A percentile compares a stretch with the other conserved stretches of the same genome.
phyloP scores from a whole-genome alignment of 768 basidiomycete species.

The Xerocomus brunneocitrinus region DNA sequence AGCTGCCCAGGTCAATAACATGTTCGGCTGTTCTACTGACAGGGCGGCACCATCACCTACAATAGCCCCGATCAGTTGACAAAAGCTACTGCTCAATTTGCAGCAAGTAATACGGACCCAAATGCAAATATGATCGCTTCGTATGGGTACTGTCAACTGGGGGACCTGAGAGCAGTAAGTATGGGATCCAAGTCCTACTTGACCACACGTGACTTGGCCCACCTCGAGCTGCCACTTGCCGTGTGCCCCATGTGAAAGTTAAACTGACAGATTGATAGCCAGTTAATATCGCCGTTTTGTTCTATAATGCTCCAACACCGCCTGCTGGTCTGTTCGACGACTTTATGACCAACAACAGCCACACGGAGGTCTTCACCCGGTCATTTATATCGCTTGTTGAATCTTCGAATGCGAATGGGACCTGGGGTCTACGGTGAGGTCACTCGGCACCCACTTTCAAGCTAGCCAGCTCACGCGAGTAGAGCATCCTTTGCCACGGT shows the following conservation, averaged over 20 bases:
- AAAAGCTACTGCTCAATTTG: constrained; percentile 22
- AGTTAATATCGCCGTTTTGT: constrained; percentile 36
- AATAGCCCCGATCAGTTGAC: constrained; percentile 18
- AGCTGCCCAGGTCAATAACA: constrained; percentile 1
- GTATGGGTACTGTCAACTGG: constrained; percentile 31
- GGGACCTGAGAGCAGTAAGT: constrained; percentile 32
- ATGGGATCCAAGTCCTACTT: background rate
- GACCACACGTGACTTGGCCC: constrained; percentile 2
- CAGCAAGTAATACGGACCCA: constrained; percentile 19
- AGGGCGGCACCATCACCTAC: constrained; percentile 48
- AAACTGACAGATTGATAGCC: constrained; percentile 8
- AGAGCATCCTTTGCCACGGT: constrained; percentile 22
- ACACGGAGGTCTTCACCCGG: constrained; percentile 15
- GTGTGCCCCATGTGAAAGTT: background rate
- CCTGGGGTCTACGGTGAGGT: constrained; percentile 23
- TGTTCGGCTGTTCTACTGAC: constrained; percentile 1
- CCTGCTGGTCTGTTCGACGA: constrained; percentile 25
- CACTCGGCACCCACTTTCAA: background rate
- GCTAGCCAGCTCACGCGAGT: background rate
- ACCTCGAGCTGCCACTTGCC: background rate
- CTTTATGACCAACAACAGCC: constrained; percentile 24
- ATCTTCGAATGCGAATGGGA: constrained; percentile 15
- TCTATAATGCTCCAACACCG: constrained; percentile 48
- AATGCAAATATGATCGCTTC: constrained; percentile 40
- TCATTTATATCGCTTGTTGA: constrained; percentile 25